Conservation (phyloP, 2,329 filamentous ascomycete genomes). For the Myriosclerotinia curreyana region DNA sequence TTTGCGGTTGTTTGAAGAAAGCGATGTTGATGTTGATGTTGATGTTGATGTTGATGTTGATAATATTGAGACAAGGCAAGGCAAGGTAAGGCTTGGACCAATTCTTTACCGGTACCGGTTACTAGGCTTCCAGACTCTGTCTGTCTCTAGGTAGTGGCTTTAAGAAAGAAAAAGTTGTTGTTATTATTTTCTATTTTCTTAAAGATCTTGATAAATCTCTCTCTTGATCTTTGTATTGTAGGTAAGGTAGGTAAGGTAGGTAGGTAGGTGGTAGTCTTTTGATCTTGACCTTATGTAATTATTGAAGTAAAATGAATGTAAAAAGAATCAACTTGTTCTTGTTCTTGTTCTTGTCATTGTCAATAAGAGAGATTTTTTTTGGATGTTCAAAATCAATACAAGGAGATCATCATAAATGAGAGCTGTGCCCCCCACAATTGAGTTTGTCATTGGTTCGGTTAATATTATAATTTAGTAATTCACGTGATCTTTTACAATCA, state of each 20-base stretch:
- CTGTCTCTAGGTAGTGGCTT: too few relatives aligned
- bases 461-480: not conserved
- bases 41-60: not conserved
- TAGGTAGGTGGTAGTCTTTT: too few relatives aligned
- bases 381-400: slow-evolving; percentile 16
- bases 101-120: not conserved
- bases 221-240: not conserved
- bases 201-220: not conserved
- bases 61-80: not conserved
- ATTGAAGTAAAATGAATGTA: slow-evolving; percentile 27
- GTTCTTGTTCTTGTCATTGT: not conserved
- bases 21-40: slow-evolving; percentile 15
- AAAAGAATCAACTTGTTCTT: slow-evolving; percentile 27
- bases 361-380: slow-evolving; percentile 19
- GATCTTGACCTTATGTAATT: not conserved
- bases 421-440: not conserved
- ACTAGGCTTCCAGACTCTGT: not conserved
- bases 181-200: not conserved
- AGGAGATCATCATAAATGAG: slow-evolving; percentile 9
- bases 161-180: too few relatives aligned
- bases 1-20: slow-evolving; percentile 20
- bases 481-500: not conserved
- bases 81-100: not conserved
- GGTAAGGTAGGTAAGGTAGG: too few relatives aligned
- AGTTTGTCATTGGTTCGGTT: not conserved